Conservation (phyloP, 177 flowering plant species). For the Telopea speciosissima region DNA sequence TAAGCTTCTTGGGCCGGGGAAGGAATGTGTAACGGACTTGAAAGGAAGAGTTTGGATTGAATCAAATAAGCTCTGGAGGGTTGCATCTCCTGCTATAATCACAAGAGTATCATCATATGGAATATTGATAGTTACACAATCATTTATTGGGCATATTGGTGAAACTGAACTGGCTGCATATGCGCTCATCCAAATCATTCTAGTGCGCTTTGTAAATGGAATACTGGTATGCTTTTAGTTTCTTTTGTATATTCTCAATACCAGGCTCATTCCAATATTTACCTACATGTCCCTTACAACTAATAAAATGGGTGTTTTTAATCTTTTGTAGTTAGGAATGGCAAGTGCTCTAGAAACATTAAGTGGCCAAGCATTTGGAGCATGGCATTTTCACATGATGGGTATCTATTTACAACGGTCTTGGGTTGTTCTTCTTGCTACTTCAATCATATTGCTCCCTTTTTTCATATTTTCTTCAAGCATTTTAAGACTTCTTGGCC, state of each 20-base stretch:
- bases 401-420: conserved; percentile 25
- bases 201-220: conserved; percentile 17
- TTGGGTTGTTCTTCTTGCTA: conserved; percentile 13
- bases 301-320: too few species aligned
- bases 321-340: conserved; percentile 20
- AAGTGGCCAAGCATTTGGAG: conserved; percentile 32
- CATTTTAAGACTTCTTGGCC: conserved; percentile 17
- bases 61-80: conserved; percentile 16
- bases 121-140: conserved; percentile 20
- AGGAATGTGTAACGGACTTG: not conserved
- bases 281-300: not conserved
- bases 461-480: conserved; percentile 10
- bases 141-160: conserved; percentile 27
- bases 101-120: conserved; percentile 23
- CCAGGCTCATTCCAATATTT: not conserved
- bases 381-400: conserved; percentile 25
- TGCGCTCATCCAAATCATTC: conserved; percentile 24
- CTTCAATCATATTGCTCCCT: conserved; percentile 12
- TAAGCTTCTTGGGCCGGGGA: conserved; percentile 5
- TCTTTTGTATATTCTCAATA: not conserved
- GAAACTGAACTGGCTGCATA: conserved; percentile 24
- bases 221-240: conserved; percentile 4
- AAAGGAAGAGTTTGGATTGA: conserved; percentile 15
- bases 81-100: conserved; percentile 19
- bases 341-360: conserved; percentile 22